Evolutionary conservation across 768 basidiomycete species (phyloP), one percentile per base, ranked within the genome.

Genomic region (Rubroboletus satanas): DNA sequence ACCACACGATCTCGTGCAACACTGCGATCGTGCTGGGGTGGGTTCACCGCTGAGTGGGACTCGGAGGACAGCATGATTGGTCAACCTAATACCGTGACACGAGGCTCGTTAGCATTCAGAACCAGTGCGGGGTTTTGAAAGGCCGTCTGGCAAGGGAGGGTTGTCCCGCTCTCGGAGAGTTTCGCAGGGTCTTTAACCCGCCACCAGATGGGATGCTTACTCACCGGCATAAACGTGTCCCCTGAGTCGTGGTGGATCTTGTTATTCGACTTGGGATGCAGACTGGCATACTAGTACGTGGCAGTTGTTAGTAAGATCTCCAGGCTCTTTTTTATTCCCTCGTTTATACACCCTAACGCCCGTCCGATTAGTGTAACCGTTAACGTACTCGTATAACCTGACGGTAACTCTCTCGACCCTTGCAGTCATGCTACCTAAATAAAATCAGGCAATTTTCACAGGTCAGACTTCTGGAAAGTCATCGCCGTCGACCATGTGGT

Each of bases 1-100:
- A 67, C 65, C n/a, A 9, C 18, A 18, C 28, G 38, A 45, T 53
- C 55, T 29, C 23, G 61, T 36, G 6, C n/a, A 48, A 23, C 23
- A 26, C 32, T 9, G 7, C 7, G 38, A 12, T 31, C 17, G 1
- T 43, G 17, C 18, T 28, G 45, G 14, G 28, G 21, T 17, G 18
- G 21, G 36, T n/a, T 49, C 32, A 29, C 3, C 31, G 31, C 48
- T 3, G 52, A 33, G 41, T 12, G 32, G 18, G 21, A 36, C 52
- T 23, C 21, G 7, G 51, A 43, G 39, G 57, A 51, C 26, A 18
- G 17, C 60, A 48, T 52, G n/a, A 4, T 41, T 33, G 26, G 7
- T 31, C 31, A 8, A 18, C 10, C 26, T 35, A 26, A 4, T 8
- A n/a, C n/a, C n/a, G n/a, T n/a, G n/a, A n/a, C 21, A 17, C 29